Base-by-base conservation (phyloP, 2,329 filamentous ascomycete genomes). In the Penicillium sp. region DNA sequence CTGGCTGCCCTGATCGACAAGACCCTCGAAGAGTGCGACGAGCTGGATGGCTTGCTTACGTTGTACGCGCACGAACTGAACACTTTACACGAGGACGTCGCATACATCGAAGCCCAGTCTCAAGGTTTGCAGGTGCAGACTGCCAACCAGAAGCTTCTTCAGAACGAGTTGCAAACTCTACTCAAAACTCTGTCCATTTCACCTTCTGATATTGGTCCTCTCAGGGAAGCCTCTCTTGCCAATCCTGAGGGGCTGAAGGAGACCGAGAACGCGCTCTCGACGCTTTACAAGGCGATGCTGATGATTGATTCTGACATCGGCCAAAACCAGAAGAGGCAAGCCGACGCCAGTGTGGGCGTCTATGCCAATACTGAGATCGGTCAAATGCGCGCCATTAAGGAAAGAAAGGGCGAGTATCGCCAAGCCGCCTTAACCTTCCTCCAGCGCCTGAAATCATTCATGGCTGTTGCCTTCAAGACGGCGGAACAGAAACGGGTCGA, bases 111-210 rank as follows among this genome's bases (percentile, higher is more conserved):
- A 78, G 92, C 95, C 2, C 95, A 99, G 76, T 93, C 92, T 6
- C 94, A 99, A 77, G 95, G 95, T 80, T 81, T 99, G 49, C 95
- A 99, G 70, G 94, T 99, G 6, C 95, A 98, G 76, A 94, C 94
- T 19, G 92, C 95, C 41, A 99, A 99, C 69, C 95, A 99, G 74
- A 96, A 96, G 74, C 84, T 96, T 31, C 83, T 99, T 49, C 92
- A 94, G 74, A 91, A 89, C 62, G 95, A 99, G 75, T 83, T 99
- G 1, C 88, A 96, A 73, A 90, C 89, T 36, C 81, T 98, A n/a
- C 83, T 99, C 24, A 88, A 93, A 66, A 97, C 92, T 0, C 93
- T 96, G 56, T 93, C 92, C 11, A 96, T 98, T 58, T 92, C 92
- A 4, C 80, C 85, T 0, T 81, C 86, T 41, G 88, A 94, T 62